These are phyloP conservation scores for Bothriochloa decipiens DNA, from an alignment of 176 grass and related monocot genomes.

Conservation along the genomic window DNA sequence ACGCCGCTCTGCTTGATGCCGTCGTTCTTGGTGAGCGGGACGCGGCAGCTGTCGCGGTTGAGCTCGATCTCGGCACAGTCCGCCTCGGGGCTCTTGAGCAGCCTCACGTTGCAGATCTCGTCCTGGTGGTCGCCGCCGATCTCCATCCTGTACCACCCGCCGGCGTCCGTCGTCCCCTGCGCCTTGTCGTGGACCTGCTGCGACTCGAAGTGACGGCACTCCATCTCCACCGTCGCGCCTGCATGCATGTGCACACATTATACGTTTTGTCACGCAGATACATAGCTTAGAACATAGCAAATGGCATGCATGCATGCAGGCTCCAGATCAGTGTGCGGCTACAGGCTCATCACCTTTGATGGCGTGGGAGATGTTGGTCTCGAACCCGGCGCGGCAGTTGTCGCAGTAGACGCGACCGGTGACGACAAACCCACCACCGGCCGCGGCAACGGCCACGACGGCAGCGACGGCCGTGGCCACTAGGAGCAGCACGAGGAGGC, in stretches of 20 bases:
- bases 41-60: conserved; percentile 33
- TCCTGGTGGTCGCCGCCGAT: conserved; percentile 51
- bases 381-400: conserved; percentile 66
- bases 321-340: not conserved
- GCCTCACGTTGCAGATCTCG: conserved; percentile 65
- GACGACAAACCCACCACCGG: conserved; percentile 28
- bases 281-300: too few species aligned
- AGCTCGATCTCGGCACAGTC: conserved; percentile 47
- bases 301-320: too few species aligned
- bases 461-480: not conserved
- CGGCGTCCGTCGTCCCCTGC: conserved; percentile 37
- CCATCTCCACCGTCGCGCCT: conserved; percentile 53
- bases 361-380: conserved; percentile 49
- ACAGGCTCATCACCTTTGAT: conserved; percentile 30
- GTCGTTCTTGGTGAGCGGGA: conserved; percentile 47
- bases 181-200: conserved; percentile 28
- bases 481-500: conserved; percentile 1
- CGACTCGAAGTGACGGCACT: conserved; percentile 58
- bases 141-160: conserved; percentile 45
- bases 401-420: conserved; percentile 67
- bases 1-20: conserved; percentile 29
- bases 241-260: not conserved
- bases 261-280: not conserved
- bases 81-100: conserved; percentile 46
- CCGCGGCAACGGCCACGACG: not conserved